Percentiles rank a stretch among this genome's conserved stretches.
Conservation (phyloP, 148 eudicot genomes). For the Agrostemma githago region DNA sequence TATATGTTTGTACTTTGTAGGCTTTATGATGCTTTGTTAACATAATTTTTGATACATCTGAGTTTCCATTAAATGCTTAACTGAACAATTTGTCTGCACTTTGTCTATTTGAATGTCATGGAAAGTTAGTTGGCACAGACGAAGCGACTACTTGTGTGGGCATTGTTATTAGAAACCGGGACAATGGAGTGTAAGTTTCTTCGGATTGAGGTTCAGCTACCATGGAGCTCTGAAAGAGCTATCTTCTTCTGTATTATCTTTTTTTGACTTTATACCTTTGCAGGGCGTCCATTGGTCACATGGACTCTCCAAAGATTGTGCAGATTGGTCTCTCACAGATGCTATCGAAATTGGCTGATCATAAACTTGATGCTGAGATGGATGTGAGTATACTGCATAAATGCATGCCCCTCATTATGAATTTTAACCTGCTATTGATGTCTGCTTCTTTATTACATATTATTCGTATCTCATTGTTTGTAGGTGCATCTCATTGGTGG, state of each 20-base stretch:
- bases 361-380: conserved; percentile 40
- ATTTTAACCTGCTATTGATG: background rate
- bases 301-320: conserved; percentile 78
- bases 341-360: conserved; percentile 52
- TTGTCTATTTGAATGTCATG: conserved; percentile 8
- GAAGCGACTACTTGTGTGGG: conserved; percentile 99
- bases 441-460: conserved; percentile 2
- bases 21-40: background rate
- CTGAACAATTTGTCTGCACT: conserved; percentile 18
- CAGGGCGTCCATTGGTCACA: conserved; percentile 78
- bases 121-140: conserved; percentile 80
- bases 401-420: background rate
- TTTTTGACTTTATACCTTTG: conserved; percentile 11
- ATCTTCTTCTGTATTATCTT: conserved; percentile 8
- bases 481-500: conserved; percentile 95
- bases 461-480: conserved; percentile 20
- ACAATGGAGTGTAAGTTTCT: conserved; percentile 64
- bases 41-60: background rate
- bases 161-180: conserved; percentile 67
- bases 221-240: background rate
- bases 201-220: conserved; percentile 19
- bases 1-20: background rate
- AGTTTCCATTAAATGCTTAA: background rate
- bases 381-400: conserved; percentile 50
- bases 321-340: conserved; percentile 79